A percentile compares a stretch with the other conserved stretches of the same genome.
Evolutionary conservation across 345 rosid genomes (phyloP).

Genomic region (Iberis pinnata): DNA sequence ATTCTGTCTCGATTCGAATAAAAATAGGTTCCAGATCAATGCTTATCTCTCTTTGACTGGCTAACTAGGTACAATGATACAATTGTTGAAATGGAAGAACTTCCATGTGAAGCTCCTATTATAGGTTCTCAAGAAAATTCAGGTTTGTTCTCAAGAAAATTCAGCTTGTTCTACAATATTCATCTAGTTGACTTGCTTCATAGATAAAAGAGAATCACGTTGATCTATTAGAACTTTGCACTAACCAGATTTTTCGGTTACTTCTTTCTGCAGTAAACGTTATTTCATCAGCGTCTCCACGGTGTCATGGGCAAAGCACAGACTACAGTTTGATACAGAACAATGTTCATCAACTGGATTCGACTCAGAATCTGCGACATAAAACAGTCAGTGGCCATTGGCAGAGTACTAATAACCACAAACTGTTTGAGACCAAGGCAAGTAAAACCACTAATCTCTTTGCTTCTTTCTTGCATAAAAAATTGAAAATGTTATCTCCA

Average conservation of each 20-base stretch:
- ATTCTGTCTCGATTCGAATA: no score
- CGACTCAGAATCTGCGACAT: conserved; percentile 22
- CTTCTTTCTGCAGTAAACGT: conserved; percentile 21
- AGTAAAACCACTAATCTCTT: conserved; percentile 26
- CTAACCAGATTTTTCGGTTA: conserved; percentile 1
- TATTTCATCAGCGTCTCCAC: conserved; percentile 31
- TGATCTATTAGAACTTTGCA: conserved; percentile 3
- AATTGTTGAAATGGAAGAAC: conserved; percentile 33
- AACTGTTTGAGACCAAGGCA: conserved; percentile 36
- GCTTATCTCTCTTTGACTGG: conserved; percentile 14
- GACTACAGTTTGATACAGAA: conserved; percentile 26
- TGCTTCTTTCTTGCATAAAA: conserved; percentile 6
- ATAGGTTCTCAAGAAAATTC: conserved; percentile 35
- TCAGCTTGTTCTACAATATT: conserved; percentile 34
- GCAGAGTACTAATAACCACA: conserved; percentile 29
- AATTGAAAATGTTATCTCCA: conserved; percentile 3
- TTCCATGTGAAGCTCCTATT: conserved; percentile 27
- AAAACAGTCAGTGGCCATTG: conserved; percentile 30
- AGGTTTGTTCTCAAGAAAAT: conserved; percentile 40
- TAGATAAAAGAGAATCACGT: background rate
- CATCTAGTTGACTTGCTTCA: conserved; percentile 5
- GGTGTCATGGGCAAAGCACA: conserved; percentile 27
- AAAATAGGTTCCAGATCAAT: background rate
- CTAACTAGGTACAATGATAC: conserved; percentile 30
- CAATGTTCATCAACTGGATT: conserved; percentile 27